Evolutionary conservation across 106 monocot genomes (phyloP), one percentile per base, ranked within the genome.

Genomic region (Acorus gramineus): DNA sequence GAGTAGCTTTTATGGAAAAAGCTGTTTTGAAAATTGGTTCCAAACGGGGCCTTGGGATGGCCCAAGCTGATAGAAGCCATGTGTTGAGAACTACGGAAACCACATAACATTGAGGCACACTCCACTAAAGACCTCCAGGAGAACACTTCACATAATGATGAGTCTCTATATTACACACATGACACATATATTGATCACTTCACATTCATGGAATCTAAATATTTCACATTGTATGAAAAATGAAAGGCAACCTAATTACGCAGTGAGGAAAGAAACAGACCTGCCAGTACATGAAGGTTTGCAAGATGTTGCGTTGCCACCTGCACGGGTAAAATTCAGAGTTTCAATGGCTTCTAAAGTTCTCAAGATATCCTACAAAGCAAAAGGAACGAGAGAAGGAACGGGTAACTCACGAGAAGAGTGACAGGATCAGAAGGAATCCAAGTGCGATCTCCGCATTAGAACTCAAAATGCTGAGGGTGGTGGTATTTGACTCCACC

Each of bases 281-380:
- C 75, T 96, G 90, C 95, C 95, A 96, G 57, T 91, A 96, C 75
- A 96, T 88, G 75, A 91, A 91, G 11, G 85, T 85, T 53, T 87
- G 91, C 63, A 96, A 60, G 57, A 87, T 79, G 71, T 71, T 96
- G 46, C 96, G 82, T 44, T 91, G 87, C 91, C 91, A 85, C 73
- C 96, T 96, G 81, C 72, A 85, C 53, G 4, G 63, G 13, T 49
- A 51, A 72, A 66, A 50, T 28, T 14, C 43, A 58, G 43, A 59
- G 54, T 46, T 56, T 52, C 9, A 11, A 62, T 42, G 42, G 49
- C 11, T 13, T 53, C 28, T 11, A 45, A 28, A 8, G 14, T 14
- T 51, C 10, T 46, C 76, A 56, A 56, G 7, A 5, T 42, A 52
- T 54, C 48, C 3, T 4, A 59, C 56, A 7, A 59, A 67, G 4